Base-by-base conservation (phyloP, 2,329 filamentous ascomycete species). In the Fusarium chuoi region DNA sequence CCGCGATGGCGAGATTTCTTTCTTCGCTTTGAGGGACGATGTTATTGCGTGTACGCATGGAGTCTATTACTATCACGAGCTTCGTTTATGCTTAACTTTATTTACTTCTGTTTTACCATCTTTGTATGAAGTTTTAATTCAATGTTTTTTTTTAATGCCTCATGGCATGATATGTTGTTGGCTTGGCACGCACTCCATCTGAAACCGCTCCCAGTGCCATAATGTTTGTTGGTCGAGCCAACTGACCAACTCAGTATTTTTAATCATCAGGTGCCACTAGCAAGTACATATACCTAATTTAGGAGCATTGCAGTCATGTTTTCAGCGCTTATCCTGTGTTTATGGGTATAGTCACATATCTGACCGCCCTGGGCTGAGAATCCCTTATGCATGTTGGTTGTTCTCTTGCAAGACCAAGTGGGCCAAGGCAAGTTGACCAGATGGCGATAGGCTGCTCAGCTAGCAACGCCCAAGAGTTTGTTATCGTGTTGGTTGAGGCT, bases 321-420 rank as follows among this genome's bases (percentile, higher is more conserved):
- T 13, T 11, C 24, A 45, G 24, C 17, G 17, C 44, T 28, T 26
- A 24, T 17, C 13, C 18, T 28, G 2, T 13, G 30, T 12, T 3
- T 15, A 22, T 11, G n/a, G 3, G 26, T 48, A 22, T 20, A 26
- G 28, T 28, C 28, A 28, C 26, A 30, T 48, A 48, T 14, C 45
- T 15, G 26, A 49, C 14, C 12, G 14, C n/a, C 45, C 8, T 42
- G 8, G 41, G 41, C 41, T 42, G 5, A n/a, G 1, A 42, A 42
- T 42, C 22, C 41, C 14, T 24, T 35, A 48, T 65, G 63, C 63
- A 65, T 55, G 63, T 65, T 55, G 57, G 63, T 55, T 48, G 48
- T 42, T 35, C 42, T 36, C n/a, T 22, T 22, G 20, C 41, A 46
- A 6, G n/a, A 28, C 42, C n/a, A 24, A 55, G 41, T 49, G 36